Percentiles rank a stretch among this genome's conserved stretches.
Evolutionary conservation across 306 rosid species (phyloP).

Genomic region (Cucurbita argyrosperma): DNA sequence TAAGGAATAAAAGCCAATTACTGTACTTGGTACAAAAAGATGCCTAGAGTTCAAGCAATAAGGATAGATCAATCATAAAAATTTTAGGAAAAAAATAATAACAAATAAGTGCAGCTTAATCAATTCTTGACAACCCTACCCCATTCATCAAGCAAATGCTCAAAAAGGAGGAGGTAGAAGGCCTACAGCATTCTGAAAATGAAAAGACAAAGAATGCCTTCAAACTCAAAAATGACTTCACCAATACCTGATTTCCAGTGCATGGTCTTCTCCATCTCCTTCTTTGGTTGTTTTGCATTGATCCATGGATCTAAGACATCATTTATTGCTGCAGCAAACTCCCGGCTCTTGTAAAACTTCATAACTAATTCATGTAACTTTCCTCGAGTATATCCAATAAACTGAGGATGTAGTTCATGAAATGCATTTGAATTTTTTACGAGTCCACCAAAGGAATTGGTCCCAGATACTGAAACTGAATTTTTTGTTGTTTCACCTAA

Average conservation of each 20-base stretch:
- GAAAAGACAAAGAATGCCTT: neutral
- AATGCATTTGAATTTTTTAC: conserved; percentile 20
- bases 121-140: neutral
- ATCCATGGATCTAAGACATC: conserved; percentile 98
- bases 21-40: neutral
- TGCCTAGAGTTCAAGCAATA: neutral
- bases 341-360: conserved; percentile 89
- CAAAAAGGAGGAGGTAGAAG: neutral
- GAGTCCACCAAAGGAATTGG: conserved; percentile 13
- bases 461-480: conserved; percentile 22
- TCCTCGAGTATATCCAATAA: conserved; percentile 77
- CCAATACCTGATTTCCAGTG: conserved; percentile 78
- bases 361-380: conserved; percentile 87
- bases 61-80: neutral
- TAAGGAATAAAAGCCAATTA: neutral
- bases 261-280: conserved; percentile 65
- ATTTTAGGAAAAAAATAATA: neutral
- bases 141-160: neutral
- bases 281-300: conserved; percentile 85
- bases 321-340: conserved; percentile 88
- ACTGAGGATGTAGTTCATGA: conserved; percentile 61
- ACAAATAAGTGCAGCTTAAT: neutral
- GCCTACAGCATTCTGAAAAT: neutral
- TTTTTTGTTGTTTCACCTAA: conserved; percentile 25
- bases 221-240: neutral